Evolutionary conservation across 2,329 filamentous ascomycete species (phyloP).

Genomic region (Ascocoryne sarcoides): DNA sequence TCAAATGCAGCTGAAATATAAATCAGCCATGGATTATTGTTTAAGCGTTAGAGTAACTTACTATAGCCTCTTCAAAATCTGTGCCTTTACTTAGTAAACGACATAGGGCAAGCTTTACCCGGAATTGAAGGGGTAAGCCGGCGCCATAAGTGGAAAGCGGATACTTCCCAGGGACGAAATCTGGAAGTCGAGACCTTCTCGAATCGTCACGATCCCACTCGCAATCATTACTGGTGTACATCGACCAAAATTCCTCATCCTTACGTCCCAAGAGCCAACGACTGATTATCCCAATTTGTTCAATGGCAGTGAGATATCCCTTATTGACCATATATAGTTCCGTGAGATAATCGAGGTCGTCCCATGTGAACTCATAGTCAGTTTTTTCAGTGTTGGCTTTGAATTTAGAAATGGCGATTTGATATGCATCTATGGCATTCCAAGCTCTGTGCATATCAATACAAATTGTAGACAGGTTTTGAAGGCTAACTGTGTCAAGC

Average conservation of each 20-base stretch:
- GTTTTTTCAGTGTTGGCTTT: constrained; percentile 9
- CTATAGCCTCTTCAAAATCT: constrained; percentile 63
- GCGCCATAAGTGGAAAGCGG: constrained; percentile 56
- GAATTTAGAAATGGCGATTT: constrained; percentile 25
- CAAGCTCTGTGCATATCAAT: constrained; percentile 28
- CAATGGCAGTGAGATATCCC: constrained; percentile 57
- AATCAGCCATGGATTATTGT: no score
- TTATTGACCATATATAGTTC: constrained; percentile 65
- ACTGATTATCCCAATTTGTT: constrained; percentile 60
- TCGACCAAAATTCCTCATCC: constrained; percentile 70
- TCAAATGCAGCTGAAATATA: constrained; percentile 66
- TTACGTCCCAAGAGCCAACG: constrained; percentile 76
- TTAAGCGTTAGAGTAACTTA: no score
- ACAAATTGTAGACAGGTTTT: constrained; percentile 28
- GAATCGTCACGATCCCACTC: constrained; percentile 77
- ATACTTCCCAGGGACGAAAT: constrained; percentile 49
- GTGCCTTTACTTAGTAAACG: constrained; percentile 68
- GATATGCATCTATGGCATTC: constrained; percentile 29
- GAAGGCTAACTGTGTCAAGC: constrained; percentile 36
- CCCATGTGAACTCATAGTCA: constrained; percentile 45
- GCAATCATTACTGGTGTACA: constrained; percentile 62
- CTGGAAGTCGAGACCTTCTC: constrained; percentile 53
- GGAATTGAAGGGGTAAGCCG: constrained; percentile 70
- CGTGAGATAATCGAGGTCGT: constrained; percentile 75
- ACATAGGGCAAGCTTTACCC: constrained; percentile 75